phyloP scores from a whole-genome alignment of 345 rosid genomes.

The Citrus medica region DNA sequence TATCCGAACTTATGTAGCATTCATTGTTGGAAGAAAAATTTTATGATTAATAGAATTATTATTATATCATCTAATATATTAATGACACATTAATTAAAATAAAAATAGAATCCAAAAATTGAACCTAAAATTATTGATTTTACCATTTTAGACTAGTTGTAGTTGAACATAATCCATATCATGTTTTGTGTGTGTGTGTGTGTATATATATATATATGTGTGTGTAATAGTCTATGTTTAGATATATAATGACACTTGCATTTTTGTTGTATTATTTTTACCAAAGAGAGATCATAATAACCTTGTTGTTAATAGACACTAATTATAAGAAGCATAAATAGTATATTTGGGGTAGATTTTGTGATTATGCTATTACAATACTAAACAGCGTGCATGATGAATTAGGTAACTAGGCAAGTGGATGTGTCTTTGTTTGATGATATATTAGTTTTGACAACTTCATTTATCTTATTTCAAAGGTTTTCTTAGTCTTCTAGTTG shows the following conservation, averaged over 20 bases:
- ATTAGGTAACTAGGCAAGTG: not conserved
- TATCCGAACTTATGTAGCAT: not conserved
- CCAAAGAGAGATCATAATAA: no score
- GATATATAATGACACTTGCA: not conserved
- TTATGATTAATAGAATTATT: no score
- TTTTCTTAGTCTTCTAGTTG: not conserved
- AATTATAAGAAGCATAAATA: not conserved
- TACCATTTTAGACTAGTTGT: not conserved
- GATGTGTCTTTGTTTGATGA: not conserved
- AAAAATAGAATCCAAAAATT: constrained; percentile 22
- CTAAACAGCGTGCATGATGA: no score
- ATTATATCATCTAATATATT: no score
- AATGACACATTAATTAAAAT: no score
- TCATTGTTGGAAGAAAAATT: no score
- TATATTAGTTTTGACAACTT: no score
- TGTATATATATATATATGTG: not conserved
- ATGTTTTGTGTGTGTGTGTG: no score
- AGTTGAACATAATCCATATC: constrained; percentile 6
- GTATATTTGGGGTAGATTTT: not conserved
- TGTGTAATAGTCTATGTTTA: not conserved
- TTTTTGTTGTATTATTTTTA: not conserved
- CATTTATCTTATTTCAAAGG: no score
- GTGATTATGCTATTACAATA: no score
- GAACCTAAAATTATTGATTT: not conserved
- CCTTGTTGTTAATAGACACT: not conserved